Base-by-base conservation (phyloP, 495 filamentous ascomycete genomes). In the Tuber magnatum region DNA sequence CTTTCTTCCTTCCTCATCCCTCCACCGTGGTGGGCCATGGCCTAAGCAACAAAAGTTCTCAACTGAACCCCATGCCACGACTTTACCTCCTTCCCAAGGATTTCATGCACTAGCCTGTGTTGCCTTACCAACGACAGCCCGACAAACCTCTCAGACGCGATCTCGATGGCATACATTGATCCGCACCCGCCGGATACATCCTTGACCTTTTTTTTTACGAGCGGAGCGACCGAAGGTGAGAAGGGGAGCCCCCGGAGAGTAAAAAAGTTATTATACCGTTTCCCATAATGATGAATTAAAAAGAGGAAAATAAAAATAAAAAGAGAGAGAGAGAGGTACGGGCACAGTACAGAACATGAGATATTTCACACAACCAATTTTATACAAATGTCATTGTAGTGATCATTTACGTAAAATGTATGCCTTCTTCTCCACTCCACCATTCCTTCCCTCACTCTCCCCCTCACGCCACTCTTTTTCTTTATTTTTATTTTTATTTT, bases 141-240 rank as follows among this genome's bases (percentile, higher is more conserved):
- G 71, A 87, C 85, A 83, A 93, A 93, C 83, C 85, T 87, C 71
- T 86, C 84, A 32, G 89, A 90, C 72, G 86, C 84, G 77, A 93
- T 88, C 76, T 93, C 90, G 76, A 93, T 89, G 73, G 86, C 89
- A 83, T 93, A 93, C 91, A 93, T 93, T 74, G 87, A 89, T 69
- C 91, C 91, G 83, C 91, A 93, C 42, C 91, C 91, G 48, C 91
- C 91, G n/a, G 88, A 90, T 71, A 93, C 88, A 83, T 93, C 91
- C 80, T 89, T 90, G n/a, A 93, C 91, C 81, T 88, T 40, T 88
- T 40, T 88, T 76, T 39, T 86, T 51, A 56, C 51, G 51, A n/a
- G n/a, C 9, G 51, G 9, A 56, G 3, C n/a, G n/a, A 28, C 8
- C 51, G 51, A 28, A 56, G 51, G 51, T 14, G 10, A 28, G 24